Base-by-base conservation (phyloP, 495 filamentous ascomycete genomes). In the Chaetomium tenue region DNA sequence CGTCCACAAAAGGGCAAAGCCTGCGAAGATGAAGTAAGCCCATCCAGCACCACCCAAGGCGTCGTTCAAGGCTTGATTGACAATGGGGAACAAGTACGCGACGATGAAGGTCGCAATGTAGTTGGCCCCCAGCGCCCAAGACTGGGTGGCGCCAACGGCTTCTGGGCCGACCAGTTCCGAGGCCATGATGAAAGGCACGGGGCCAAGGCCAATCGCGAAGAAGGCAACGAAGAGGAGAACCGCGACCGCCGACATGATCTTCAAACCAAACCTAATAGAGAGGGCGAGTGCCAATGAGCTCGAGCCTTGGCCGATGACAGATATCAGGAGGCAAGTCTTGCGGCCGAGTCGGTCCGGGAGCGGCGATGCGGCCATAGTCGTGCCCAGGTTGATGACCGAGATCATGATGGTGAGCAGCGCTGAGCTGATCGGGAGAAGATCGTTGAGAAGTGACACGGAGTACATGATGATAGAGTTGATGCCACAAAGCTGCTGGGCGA, bases 381-480 rank as follows among this genome's bases (percentile, higher is more conserved):
- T 87, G 66, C 92, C 59, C 23, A 98, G 84, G 75, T 98, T 98
- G 70, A 97, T 83, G 6, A 83, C 84, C 0, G 91, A 95, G 64
- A 97, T 91, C 55, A 86, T 76, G 61, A 98, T 92, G 59, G 92
- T 93, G 55, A 98, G 79, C 6, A 91, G 74, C 0, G 88, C 89
- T 0, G 92, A 91, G 37, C 83, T 89, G 26, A 88, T 86, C 9
- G 90, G 89, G 0, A 98, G 77, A 12, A 97, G 84, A 51, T 81
- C 84, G 42, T 87, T 83, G 42, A 98, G 82, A 2, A 98, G 85
- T 5, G 90, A 90, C 3, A 98, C 94, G 9, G 91, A 94, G 76
- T 98, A 98, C 92, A 98, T 97, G 74, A 98, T 88, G 68, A 98
- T 92, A 61, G 89, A 92, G 81, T 98, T 98, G 78, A 98, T 92